Percentiles rank a stretch among this genome's conserved stretches.
Evolutionary conservation across 495 filamentous ascomycete genomes (phyloP).

Genomic region (Rostrohypoxylon terebratum): DNA sequence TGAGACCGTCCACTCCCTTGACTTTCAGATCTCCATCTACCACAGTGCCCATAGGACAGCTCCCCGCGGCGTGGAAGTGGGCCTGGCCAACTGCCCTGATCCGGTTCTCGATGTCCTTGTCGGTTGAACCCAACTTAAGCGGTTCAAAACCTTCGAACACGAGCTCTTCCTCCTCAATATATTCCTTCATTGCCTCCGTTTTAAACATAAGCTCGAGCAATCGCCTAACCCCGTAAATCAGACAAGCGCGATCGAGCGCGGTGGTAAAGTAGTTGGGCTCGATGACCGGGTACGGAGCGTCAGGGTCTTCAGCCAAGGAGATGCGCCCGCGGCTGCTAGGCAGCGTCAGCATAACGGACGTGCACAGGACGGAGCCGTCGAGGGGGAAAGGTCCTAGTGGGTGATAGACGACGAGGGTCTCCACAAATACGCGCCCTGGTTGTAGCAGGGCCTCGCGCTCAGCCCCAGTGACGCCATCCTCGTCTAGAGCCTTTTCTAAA

Average conservation of each 20-base stretch:
- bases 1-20: constrained; percentile 46
- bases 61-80: constrained; percentile 23
- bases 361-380: constrained; percentile 49
- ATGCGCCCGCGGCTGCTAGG: constrained; percentile 55
- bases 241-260: constrained; percentile 25
- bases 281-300: constrained; percentile 44
- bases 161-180: constrained; percentile 23
- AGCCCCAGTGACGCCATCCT: constrained; percentile 7
- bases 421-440: constrained; percentile 15
- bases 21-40: constrained; percentile 51
- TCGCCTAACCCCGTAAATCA: constrained; percentile 13
- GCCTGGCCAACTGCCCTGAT: constrained; percentile 6
- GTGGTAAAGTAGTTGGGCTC: constrained; percentile 59
- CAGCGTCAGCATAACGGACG: constrained; percentile 46
- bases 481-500: constrained; percentile 11
- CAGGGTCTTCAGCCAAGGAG: constrained; percentile 42
- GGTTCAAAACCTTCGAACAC: constrained; percentile 7
- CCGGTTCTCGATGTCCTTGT: constrained; percentile 18
- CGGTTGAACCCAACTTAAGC: background rate
- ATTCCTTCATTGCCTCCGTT: constrained; percentile 10
- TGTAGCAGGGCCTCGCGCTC: constrained; percentile 12
- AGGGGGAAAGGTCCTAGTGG: constrained; percentile 7
- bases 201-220: constrained; percentile 16
- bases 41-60: constrained; percentile 33
- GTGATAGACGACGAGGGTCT: constrained; percentile 17